phyloP scores from a whole-genome alignment of 257 asterid species.

The Plantago elongata region DNA sequence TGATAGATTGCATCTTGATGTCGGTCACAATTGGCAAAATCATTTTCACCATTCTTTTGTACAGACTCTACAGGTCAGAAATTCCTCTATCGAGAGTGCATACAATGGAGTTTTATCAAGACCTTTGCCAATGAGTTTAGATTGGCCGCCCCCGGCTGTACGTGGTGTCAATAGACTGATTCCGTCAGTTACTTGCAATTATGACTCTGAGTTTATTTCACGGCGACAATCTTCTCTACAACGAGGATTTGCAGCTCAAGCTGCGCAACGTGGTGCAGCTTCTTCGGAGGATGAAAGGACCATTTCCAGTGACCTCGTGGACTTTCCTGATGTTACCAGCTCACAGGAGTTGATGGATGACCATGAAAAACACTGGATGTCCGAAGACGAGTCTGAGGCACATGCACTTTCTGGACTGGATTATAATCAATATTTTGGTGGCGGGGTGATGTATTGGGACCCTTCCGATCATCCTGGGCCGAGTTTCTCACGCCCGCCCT shows the following conservation, averaged over 20 bases:
- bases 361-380: constrained; percentile 82
- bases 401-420: constrained; percentile 78
- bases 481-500: constrained; percentile 94
- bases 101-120: constrained; percentile 58
- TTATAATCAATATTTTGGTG: constrained; percentile 90
- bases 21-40: constrained; percentile 85
- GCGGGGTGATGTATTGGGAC: constrained; percentile 98
- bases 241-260: constrained; percentile 51
- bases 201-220: constrained; percentile 81
- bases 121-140: constrained; percentile 76
- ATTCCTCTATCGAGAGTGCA: constrained; percentile 59
- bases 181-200: constrained; percentile 70
- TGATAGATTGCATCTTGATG: constrained; percentile 96
- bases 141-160: constrained; percentile 90
- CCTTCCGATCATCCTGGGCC: constrained; percentile 85
- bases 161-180: constrained; percentile 63
- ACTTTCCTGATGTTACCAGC: constrained; percentile 52
- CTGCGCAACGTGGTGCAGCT: constrained; percentile 46
- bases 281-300: constrained; percentile 80
- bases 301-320: constrained; percentile 58
- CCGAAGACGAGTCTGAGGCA: constrained; percentile 91
- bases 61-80: constrained; percentile 66
- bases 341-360: constrained; percentile 75
- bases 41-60: constrained; percentile 78
- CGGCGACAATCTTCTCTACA: constrained; percentile 74